Evolutionary conservation across 768 basidiomycete species (phyloP).

Genomic region (Sistotremastrum niveocremeum): DNA sequence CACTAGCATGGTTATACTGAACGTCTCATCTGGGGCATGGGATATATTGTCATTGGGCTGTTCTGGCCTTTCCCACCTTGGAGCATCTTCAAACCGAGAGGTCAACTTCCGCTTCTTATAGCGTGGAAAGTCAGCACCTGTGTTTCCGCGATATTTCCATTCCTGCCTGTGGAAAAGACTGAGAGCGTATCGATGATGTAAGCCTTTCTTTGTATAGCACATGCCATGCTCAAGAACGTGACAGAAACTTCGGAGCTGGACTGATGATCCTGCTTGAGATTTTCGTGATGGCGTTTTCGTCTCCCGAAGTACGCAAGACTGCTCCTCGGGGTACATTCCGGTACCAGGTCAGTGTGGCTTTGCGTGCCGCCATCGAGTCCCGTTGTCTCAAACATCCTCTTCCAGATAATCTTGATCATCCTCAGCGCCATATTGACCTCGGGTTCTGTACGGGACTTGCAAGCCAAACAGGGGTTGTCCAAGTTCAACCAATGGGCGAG

Average conservation of each 20-base stretch:
- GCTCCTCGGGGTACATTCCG: background rate
- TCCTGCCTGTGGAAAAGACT: slow-evolving; percentile 56
- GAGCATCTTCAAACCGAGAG: slow-evolving; percentile 20
- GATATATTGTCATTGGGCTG: slow-evolving; percentile 44
- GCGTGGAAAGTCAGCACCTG: slow-evolving; percentile 40
- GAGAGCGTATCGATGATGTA: slow-evolving; percentile 53
- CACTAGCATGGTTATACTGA: slow-evolving; percentile 55
- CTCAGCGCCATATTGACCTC: slow-evolving; percentile 39
- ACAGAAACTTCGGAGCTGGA: slow-evolving; percentile 34
- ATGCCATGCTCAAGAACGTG: background rate
- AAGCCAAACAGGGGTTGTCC: slow-evolving; percentile 55
- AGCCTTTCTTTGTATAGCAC: slow-evolving; percentile 12
- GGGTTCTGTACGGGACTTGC: slow-evolving; percentile 45
- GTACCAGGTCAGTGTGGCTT: background rate
- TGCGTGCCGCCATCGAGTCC: background rate
- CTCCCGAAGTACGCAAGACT: too few relatives aligned
- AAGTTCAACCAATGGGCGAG: slow-evolving; percentile 41
- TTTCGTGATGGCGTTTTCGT: slow-evolving; percentile 1
- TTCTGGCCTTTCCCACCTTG: slow-evolving; percentile 51
- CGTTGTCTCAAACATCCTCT: background rate
- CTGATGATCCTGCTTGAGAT: slow-evolving; percentile 27
- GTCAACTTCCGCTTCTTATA: slow-evolving; percentile 13
- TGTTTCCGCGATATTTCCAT: slow-evolving; percentile 50
- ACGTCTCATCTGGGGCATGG: slow-evolving; percentile 58
- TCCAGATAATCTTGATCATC: slow-evolving; percentile 31